Conservation (phyloP, 345 rosid genomes). For the Orychophragmus violaceus region DNA sequence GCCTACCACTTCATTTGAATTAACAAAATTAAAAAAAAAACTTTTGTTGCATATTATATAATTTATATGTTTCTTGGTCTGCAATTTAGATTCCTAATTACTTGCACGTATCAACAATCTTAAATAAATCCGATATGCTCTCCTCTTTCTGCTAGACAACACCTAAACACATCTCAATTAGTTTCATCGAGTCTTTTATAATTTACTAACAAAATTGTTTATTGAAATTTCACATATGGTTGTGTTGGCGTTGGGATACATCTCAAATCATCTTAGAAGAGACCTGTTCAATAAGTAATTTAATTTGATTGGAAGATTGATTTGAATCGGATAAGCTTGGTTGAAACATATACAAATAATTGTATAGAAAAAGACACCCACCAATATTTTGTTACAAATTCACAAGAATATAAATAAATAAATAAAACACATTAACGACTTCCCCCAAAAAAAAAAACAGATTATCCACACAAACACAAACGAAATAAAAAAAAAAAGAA, state of each 20-base stretch:
- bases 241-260: no score
- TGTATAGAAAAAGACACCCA: background rate
- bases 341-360: constrained; percentile 11
- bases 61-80: constrained; percentile 19
- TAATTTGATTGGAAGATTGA: background rate
- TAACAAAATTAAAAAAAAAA: background rate
- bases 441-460: background rate
- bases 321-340: constrained; percentile 10
- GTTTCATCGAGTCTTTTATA: background rate
- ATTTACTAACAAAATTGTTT: background rate
- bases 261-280: no score
- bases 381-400: constrained; percentile 20
- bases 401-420: constrained; percentile 14
- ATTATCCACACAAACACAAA: constrained; percentile 30
- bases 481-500: constrained; percentile 28
- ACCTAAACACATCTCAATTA: background rate
- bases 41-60: background rate
- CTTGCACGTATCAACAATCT: constrained; percentile 32
- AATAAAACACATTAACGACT: constrained; percentile 1
- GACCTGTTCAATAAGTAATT: background rate
- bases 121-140: constrained; percentile 17
- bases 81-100: constrained; percentile 12
- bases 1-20: constrained; percentile 22
- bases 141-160: constrained; percentile 3
- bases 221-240: background rate